Evolutionary conservation across 2,329 filamentous ascomycete genomes (phyloP).

Genomic region (Penicillium sp.): DNA sequence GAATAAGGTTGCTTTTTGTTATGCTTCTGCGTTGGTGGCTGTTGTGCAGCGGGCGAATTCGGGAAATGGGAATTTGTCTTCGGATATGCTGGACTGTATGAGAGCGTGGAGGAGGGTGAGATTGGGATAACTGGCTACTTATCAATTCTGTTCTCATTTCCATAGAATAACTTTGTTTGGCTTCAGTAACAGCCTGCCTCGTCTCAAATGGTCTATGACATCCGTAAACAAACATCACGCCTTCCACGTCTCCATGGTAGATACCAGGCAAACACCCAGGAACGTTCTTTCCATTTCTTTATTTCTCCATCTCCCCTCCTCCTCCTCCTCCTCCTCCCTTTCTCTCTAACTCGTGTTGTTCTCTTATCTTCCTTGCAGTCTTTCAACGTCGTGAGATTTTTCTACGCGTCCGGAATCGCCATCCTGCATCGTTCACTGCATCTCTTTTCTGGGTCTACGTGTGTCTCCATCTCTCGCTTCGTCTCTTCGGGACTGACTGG

Average conservation of each 20-base stretch:
- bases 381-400: too few species aligned
- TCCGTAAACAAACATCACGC: too few species aligned
- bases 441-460: neutral
- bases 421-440: too few species aligned
- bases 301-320: neutral
- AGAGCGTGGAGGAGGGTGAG: constrained; percentile 12
- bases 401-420: too few species aligned
- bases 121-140: neutral
- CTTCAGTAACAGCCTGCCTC: too few species aligned
- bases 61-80: constrained; percentile 5
- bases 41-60: constrained; percentile 11
- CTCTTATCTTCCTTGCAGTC: too few species aligned
- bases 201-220: too few species aligned
- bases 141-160: too few species aligned
- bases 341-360: too few species aligned
- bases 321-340: neutral
- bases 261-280: neutral
- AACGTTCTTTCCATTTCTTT: neutral
- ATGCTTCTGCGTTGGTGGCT: constrained; percentile 11
- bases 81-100: constrained; percentile 16
- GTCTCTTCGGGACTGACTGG: too few species aligned
- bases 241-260: neutral
- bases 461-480: neutral
- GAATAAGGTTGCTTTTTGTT: constrained; percentile 16
- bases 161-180: too few species aligned